phyloP scores from a whole-genome alignment of 768 basidiomycete species.

The Boletus subparvulus region DNA sequence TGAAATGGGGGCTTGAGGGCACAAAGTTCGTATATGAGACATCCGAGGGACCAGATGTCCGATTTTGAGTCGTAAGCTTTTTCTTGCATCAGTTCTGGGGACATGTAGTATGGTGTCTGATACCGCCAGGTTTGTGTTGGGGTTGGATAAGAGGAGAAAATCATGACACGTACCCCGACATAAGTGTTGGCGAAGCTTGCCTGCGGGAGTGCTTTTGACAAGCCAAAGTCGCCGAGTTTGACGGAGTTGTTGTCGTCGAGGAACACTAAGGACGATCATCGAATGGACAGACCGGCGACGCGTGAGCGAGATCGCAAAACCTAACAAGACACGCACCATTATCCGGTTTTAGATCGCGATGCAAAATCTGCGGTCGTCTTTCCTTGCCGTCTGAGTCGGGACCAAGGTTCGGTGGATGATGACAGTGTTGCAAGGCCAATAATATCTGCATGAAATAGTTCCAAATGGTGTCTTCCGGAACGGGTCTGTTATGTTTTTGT shows the following conservation, averaged over 20 bases:
- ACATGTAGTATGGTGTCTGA: conserved; percentile 99
- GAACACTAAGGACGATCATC: conserved; percentile 59
- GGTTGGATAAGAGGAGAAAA: neutral
- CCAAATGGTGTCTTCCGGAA: conserved; percentile 95
- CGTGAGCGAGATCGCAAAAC: neutral
- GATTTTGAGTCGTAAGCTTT: conserved; percentile 97
- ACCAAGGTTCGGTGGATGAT: conserved; percentile 61
- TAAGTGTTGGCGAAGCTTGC: conserved; percentile 94
- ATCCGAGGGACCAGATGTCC: conserved; percentile 98
- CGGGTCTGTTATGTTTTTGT: conserved; percentile 60
- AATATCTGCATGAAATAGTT: conserved; percentile 93
- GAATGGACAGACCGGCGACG: neutral
- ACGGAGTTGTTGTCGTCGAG: conserved; percentile 81
- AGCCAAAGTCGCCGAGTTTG: conserved; percentile 95
- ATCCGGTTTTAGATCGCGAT: conserved; percentile 96
- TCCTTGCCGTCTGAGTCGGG: conserved; percentile 45
- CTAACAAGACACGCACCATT: conserved; percentile 62
- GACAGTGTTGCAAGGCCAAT: conserved; percentile 88
- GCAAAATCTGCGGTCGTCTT: conserved; percentile 74
- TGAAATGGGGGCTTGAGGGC: conserved; percentile 92
- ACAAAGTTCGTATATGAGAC: conserved; percentile 94
- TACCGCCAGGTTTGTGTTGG: conserved; percentile 39
- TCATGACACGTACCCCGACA: conserved; percentile 71
- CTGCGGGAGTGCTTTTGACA: conserved; percentile 88
- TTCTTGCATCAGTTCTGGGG: conserved; percentile 96